These are phyloP conservation scores for Gleditsia sinensis DNA, from an alignment of 306 rosid genomes.

Conservation along the genomic window DNA sequence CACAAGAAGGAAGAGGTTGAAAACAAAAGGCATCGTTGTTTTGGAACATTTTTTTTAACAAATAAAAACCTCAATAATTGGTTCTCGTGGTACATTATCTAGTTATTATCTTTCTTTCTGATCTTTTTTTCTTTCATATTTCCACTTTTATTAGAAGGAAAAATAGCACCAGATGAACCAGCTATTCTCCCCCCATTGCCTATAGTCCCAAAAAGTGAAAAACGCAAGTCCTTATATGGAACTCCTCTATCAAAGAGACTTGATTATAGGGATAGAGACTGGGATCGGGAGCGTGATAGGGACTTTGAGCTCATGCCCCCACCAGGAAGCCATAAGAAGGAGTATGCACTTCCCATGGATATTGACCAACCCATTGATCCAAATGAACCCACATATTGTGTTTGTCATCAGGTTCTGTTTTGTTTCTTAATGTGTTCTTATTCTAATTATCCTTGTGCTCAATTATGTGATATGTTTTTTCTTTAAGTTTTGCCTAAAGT, in stretches of 20 bases:
- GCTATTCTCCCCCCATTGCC: constrained; percentile 89
- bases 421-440: constrained; percentile 10
- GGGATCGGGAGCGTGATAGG: constrained; percentile 92
- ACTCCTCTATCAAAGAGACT: constrained; percentile 76
- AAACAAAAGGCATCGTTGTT: constrained; percentile 1
- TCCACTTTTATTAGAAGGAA: constrained; percentile 63
- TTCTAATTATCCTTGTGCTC: constrained; percentile 20
- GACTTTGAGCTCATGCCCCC: constrained; percentile 98
- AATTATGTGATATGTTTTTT: neutral
- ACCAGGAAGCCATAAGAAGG: constrained; percentile 89
- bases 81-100: constrained; percentile 3
- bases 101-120: constrained; percentile 22
- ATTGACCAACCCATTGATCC: constrained; percentile 90
- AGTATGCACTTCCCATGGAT: constrained; percentile 71
- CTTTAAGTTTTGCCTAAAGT: constrained; percentile 34
- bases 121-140: constrained; percentile 17
- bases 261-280: constrained; percentile 82
- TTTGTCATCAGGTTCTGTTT: constrained; percentile 87
- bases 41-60: neutral
- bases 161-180: constrained; percentile 82
- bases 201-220: constrained; percentile 70
- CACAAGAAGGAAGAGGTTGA: constrained; percentile 11
- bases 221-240: constrained; percentile 56
- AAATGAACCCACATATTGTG: constrained; percentile 90
- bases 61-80: neutral